A percentile compares a stretch with the other conserved stretches of the same genome.
phyloP scores from a whole-genome alignment of 2,329 filamentous ascomycete genomes.

The Grosmannia serpens region DNA sequence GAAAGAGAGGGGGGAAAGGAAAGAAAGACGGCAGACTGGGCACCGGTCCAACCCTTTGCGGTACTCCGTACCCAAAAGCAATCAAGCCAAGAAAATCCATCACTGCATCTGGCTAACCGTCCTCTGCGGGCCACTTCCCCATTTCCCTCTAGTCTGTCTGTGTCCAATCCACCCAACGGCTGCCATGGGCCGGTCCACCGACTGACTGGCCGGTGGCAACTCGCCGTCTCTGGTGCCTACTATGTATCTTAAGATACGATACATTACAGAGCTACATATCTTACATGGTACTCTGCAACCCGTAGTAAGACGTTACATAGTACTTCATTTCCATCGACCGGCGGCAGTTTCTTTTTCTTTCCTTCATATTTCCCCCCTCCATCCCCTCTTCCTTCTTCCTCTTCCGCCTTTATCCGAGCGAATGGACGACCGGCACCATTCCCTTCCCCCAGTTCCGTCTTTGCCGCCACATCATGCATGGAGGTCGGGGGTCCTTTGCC shows the following conservation, averaged over 20 bases:
- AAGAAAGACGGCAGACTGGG: too few species aligned
- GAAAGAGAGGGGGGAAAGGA: not conserved
- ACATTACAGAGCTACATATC: too few species aligned
- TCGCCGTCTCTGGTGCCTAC: too few species aligned
- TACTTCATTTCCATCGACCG: not conserved
- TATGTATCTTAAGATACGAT: too few species aligned
- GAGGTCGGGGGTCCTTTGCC: not conserved
- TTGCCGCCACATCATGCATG: not conserved
- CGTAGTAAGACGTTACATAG: not conserved
- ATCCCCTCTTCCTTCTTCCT: not conserved
- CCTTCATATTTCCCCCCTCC: not conserved
- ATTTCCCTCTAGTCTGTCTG: not conserved
- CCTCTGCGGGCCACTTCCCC: not conserved
- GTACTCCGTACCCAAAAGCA: not conserved
- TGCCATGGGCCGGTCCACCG: not conserved
- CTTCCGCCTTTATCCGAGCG: not conserved
- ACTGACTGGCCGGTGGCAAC: not conserved
- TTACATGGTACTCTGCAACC: too few species aligned
- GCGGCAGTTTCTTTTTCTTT: not conserved
- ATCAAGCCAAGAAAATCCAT: not conserved
- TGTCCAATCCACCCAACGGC: not conserved
- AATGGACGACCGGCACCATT: not conserved
- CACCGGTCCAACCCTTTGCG: not conserved
- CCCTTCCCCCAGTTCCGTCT: not conserved
- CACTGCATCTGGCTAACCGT: not conserved